Evolutionary conservation across 768 basidiomycete genomes (phyloP), one percentile per base, ranked within the genome.

Genomic region (Russula emetica): DNA sequence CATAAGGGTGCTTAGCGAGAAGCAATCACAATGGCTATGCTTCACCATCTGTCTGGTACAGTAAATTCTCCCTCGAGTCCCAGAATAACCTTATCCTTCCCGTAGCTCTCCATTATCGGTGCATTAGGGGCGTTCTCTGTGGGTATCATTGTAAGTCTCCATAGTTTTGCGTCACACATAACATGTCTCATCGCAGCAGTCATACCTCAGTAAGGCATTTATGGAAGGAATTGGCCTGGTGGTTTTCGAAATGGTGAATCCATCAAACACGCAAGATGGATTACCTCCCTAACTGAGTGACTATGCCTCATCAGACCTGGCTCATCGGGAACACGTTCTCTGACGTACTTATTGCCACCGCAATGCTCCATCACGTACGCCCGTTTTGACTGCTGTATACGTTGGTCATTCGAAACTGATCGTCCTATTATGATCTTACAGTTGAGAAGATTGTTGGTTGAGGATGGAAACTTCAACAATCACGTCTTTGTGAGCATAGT

Each of bases 401-500:
- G 42, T 9, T 36, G 13, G 7, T 9, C 20, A n/a, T 32, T 14
- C 20, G n/a, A 28, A 38, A n/a, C 36, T 49, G 53, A 61, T 24
- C 9, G 4, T 16, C 32, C 14, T 34, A 5, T 6, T 10, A 7
- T n/a, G 1, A 9, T 34, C 1, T 28, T 26, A 6, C 16, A 60
- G 58, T 24, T 60, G 16, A 9, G 10, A 16, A 9, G 6, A 28
- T 28, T 47, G 5, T 13, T 22, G 10, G 18, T 1, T 5, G 49
- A 13, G 42, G 69, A 55, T 22, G 10, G 44, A 8, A 5, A 10
- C 6, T 32, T 44, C 24, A 56, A 26, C 30, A 22, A 6, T 4
- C 52, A 70, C 26, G 32, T 66, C 22, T 51, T 73, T 2, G 45
- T 63, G 5, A 64, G 65, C 11, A 57, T 72, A 8, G 66, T 73